Evolutionary conservation across 1,284 basidiomycete species (phyloP), one percentile per base, ranked within the genome.

Genomic region (Cryptococcus neoformans): DNA sequence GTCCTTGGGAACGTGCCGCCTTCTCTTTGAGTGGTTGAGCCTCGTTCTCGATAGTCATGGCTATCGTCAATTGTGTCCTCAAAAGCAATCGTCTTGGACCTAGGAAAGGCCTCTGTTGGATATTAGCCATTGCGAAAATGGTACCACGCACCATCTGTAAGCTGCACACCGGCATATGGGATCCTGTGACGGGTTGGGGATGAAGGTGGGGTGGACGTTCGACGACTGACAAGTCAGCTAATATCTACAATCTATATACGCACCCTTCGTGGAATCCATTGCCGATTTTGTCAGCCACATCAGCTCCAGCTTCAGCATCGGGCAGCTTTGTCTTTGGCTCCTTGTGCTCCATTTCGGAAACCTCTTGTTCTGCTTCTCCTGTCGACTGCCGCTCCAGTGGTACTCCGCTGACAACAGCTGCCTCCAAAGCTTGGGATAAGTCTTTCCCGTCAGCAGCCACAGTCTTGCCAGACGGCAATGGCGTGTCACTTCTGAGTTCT

Each of bases 71-170:
- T 68, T 63, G 60, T 72, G 6, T 81, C 78, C 12, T 79, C 77
- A 58, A 84, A 84, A 53, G 84, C 84, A 56, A 85, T 83, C 0
- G 84, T 85, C 59, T 81, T 81, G 1, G 81, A 80, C 1, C 83
- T 75, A 4, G 81, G 81, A 45, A 83, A 81, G 34, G 74, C 68
- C 38, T 75, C 74, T 70, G 46, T 6, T 5, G 17, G 39, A 47
- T 8, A 40, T 49, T 48, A 11, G 40, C 35, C 21, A 44, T 28
- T 17, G 48, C 16, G n/a, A 21, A 28, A 14, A 5, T 28, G 16
- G 8, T 10, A 12, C 6, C 1, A 55, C 60, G 42, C 21, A 63
- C 65, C 68, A 35, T 72, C 69, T 10, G 55, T 54, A 4, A 66
- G 44, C 7, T 58, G 57, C 16, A 62, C 49, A 8, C 69, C 68